Evolutionary conservation across 1,284 basidiomycete genomes (phyloP).

Genomic region (Hypsizygus ulmarius): DNA sequence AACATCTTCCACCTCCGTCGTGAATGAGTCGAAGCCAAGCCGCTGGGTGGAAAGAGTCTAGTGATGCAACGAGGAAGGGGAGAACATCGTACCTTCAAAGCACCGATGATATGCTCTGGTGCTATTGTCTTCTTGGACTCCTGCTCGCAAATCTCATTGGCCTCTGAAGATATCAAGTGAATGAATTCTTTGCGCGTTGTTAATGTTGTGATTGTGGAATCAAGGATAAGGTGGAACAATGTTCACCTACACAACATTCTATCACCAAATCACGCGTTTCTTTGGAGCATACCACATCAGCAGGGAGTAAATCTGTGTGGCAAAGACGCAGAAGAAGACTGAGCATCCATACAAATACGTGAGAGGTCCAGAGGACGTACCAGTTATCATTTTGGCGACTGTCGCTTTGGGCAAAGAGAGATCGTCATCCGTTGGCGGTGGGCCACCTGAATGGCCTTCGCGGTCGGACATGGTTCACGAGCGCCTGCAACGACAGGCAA

Average conservation of each 20-base stretch:
- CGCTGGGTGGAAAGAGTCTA: conserved; percentile 43
- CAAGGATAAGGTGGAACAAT: conserved; percentile 15
- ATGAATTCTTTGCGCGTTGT: conserved; percentile 79
- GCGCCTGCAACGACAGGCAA: neutral
- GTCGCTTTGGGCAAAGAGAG: conserved; percentile 96
- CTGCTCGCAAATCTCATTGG: conserved; percentile 97
- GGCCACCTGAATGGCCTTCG: conserved; percentile 66
- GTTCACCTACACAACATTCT: conserved; percentile 96
- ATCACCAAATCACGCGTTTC: conserved; percentile 96
- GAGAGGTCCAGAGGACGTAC: conserved; percentile 43
- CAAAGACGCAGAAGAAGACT: conserved; percentile 1
- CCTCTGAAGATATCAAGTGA: conserved; percentile 94
- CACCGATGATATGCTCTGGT: conserved; percentile 94
- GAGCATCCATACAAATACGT: conserved; percentile 1
- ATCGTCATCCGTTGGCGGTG: conserved; percentile 79
- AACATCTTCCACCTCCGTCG: conserved; percentile 87
- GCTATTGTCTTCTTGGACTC: conserved; percentile 99
- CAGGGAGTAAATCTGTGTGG: conserved; percentile 80
- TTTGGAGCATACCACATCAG: conserved; percentile 89
- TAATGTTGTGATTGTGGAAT: conserved; percentile 16
- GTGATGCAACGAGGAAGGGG: conserved; percentile 5
- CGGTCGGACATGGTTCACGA: conserved; percentile 74
- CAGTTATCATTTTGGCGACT: conserved; percentile 94
- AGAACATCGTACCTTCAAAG: conserved; percentile 69
- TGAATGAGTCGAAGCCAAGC: conserved; percentile 88